phyloP scores from a whole-genome alignment of 2,329 filamentous ascomycete genomes.

The Diaporthe australafricana region DNA sequence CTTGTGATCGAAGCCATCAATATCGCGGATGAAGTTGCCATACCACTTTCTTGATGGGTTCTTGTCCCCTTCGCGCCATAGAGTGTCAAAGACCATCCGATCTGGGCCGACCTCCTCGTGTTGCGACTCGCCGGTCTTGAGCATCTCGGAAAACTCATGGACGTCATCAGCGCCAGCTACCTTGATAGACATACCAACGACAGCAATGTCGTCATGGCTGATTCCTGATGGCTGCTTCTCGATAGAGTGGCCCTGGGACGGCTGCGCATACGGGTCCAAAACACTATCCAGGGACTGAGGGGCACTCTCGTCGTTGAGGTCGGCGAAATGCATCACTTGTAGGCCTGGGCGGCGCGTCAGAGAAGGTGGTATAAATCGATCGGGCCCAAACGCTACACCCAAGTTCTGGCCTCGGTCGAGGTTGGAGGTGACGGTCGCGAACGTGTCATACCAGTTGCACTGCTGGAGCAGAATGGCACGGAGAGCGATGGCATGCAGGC shows the following conservation, averaged over 20 bases:
- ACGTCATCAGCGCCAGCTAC: constrained; percentile 45
- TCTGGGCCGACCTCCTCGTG: background rate
- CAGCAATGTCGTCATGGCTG: constrained; percentile 46
- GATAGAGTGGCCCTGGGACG: no score
- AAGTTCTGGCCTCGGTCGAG: background rate
- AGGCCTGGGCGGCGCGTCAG: no score
- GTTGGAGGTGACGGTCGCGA: constrained; percentile 31
- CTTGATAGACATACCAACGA: constrained; percentile 51
- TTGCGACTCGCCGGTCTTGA: constrained; percentile 29
- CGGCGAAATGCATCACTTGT: no score
- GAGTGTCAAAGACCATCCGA: background rate
- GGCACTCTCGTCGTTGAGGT: no score
- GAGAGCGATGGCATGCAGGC: no score
- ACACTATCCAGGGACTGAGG: no score
- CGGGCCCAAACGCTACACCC: constrained; percentile 48
- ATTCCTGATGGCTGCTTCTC: no score
- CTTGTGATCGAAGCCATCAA: constrained; percentile 49
- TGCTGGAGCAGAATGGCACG: constrained; percentile 48
- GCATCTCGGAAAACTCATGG: constrained; percentile 37
- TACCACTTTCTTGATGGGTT: constrained; percentile 19
- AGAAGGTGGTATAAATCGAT: constrained; percentile 48
- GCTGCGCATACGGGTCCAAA: no score
- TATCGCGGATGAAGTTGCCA: constrained; percentile 41
- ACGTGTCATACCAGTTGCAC: constrained; percentile 49
- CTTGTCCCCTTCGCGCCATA: background rate